phyloP scores from a whole-genome alignment of 1,139 yeast species.

The Candida tetrigidarum region DNA sequence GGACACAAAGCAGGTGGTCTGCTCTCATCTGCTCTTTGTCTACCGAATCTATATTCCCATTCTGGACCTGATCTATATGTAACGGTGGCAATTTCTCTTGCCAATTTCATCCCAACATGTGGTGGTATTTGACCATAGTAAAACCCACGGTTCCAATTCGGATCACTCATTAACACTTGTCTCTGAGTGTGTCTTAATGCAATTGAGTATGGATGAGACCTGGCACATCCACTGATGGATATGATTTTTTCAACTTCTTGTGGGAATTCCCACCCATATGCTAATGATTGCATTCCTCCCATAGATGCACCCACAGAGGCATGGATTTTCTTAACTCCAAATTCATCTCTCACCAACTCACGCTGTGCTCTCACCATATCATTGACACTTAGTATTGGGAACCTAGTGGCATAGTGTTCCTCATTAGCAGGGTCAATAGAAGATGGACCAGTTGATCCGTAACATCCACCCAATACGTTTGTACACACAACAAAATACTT shows the following conservation, averaged over 20 bases:
- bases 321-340: constrained; percentile 64
- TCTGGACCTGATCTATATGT: constrained; percentile 96
- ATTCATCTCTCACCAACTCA: constrained; percentile 60
- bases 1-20: constrained; percentile 89
- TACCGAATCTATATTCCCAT: constrained; percentile 93
- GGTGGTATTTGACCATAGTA: constrained; percentile 84
- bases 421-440: constrained; percentile 73
- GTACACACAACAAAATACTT: constrained; percentile 86
- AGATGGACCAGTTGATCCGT: constrained; percentile 94
- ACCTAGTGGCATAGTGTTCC: constrained; percentile 78
- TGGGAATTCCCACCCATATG: constrained; percentile 85
- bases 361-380: constrained; percentile 94
- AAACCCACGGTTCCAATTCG: constrained; percentile 92
- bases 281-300: constrained; percentile 98
- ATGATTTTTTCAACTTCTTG: constrained; percentile 72
- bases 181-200: constrained; percentile 94
- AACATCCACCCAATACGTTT: constrained; percentile 92
- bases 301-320: constrained; percentile 92
- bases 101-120: constrained; percentile 92
- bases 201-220: constrained; percentile 92
- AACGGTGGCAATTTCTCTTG: constrained; percentile 92
- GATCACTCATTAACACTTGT: constrained; percentile 93
- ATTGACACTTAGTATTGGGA: constrained; percentile 83
- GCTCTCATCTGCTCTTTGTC: constrained; percentile 82
- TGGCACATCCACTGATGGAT: constrained; percentile 87